phyloP scores from a whole-genome alignment of 106 monocot species.

The Cymbidium sinense region DNA sequence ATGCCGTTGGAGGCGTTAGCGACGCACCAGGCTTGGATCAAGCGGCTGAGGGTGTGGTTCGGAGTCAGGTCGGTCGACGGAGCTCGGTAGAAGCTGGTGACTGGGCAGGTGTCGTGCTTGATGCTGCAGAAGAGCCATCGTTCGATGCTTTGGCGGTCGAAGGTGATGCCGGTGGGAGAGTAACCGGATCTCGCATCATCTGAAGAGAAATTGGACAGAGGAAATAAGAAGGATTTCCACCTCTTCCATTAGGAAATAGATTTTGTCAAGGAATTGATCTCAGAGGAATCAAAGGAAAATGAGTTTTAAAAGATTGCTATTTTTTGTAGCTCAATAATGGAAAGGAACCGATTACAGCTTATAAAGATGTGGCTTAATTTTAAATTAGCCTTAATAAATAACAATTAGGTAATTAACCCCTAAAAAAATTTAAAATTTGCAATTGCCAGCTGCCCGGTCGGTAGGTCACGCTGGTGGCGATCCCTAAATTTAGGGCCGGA shows the following conservation, averaged over 20 bases:
- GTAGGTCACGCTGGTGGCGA: too few species aligned
- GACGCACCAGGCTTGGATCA: constrained; percentile 61
- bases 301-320: too few species aligned
- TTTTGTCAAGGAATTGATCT: too few species aligned
- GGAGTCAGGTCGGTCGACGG: constrained; percentile 28
- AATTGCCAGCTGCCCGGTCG: too few species aligned
- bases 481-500: too few species aligned
- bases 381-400: too few species aligned
- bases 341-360: too few species aligned
- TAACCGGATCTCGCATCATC: constrained; percentile 46
- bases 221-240: constrained; percentile 30
- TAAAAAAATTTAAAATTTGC: too few species aligned
- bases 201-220: constrained; percentile 44
- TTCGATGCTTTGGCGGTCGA: constrained; percentile 35
- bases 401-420: too few species aligned
- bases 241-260: neutral
- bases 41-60: constrained; percentile 58
- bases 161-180: constrained; percentile 46
- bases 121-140: constrained; percentile 20
- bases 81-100: constrained; percentile 14
- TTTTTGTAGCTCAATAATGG: too few species aligned
- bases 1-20: constrained; percentile 36
- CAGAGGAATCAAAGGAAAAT: too few species aligned
- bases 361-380: too few species aligned
- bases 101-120: constrained; percentile 21